Conservation (phyloP, 2,329 filamentous ascomycete species). For the Chaetomiaceae sp. region DNA sequence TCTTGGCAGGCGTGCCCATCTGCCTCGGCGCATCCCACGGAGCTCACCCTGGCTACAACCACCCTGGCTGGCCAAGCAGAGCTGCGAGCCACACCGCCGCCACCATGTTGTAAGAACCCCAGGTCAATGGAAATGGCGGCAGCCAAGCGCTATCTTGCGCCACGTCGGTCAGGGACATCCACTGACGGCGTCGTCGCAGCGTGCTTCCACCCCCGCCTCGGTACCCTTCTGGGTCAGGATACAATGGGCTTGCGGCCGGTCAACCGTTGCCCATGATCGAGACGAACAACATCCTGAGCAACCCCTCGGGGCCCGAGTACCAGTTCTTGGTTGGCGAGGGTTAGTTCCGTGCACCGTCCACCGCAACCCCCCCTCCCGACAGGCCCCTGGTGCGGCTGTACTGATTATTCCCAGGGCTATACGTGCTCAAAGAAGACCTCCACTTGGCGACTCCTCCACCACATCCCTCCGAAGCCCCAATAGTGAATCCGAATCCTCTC, state of each 20-base stretch:
- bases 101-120: constrained; percentile 19
- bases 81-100: neutral
- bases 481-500: constrained; percentile 83
- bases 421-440: constrained; percentile 83
- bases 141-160: too few species aligned
- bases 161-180: too few species aligned
- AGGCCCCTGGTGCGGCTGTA: neutral
- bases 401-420: constrained; percentile 58
- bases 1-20: constrained; percentile 4
- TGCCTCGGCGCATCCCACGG: neutral
- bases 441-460: constrained; percentile 90
- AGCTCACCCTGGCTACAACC: neutral
- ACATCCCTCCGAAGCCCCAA: constrained; percentile 86
- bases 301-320: constrained; percentile 75
- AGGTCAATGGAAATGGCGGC: constrained; percentile 2
- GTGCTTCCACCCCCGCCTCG: constrained; percentile 81
- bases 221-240: constrained; percentile 68
- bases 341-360: constrained; percentile 30
- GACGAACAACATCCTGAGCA: constrained; percentile 83
- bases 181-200: constrained; percentile 37
- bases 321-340: constrained; percentile 93
- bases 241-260: constrained; percentile 65
- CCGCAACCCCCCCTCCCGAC: neutral
- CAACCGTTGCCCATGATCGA: constrained; percentile 73
- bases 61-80: constrained; percentile 2